A percentile compares a stretch with the other conserved stretches of the same genome.
These are phyloP conservation scores for Rhizopogon vulgaris DNA, from an alignment of 768 basidiomycete species.

Conservation along the genomic window DNA sequence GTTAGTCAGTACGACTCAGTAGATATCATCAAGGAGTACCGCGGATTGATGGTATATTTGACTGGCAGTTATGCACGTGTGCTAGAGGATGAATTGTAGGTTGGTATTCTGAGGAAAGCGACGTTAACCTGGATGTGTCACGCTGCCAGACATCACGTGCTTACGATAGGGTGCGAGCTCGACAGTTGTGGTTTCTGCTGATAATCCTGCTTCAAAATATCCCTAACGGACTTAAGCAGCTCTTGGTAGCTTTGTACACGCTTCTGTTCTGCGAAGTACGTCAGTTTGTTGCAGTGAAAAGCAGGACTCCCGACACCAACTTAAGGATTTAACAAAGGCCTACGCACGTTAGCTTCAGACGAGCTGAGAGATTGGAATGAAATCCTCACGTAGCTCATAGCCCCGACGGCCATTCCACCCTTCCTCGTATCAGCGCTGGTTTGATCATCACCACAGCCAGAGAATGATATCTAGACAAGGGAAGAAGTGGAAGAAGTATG, in stretches of 20 bases:
- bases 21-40: no score
- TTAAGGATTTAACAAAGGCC: constrained; percentile 56
- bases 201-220: constrained; percentile 52
- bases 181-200: constrained; percentile 71
- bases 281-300: not conserved
- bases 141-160: constrained; percentile 6
- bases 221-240: constrained; percentile 51
- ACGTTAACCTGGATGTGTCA: not conserved
- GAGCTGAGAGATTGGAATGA: no score
- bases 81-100: constrained; percentile 26
- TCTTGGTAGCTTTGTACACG: constrained; percentile 63
- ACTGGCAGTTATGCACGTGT: not conserved
- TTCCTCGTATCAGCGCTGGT: constrained; percentile 68
- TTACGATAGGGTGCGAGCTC: constrained; percentile 63
- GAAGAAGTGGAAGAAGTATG: not conserved
- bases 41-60: no score
- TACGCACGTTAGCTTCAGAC: constrained; percentile 19
- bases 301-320: constrained; percentile 18
- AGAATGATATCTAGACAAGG: constrained; percentile 54
- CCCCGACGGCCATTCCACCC: constrained; percentile 62
- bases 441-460: constrained; percentile 65
- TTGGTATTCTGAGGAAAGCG: constrained; percentile 17
- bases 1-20: no score
- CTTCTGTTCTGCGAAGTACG: constrained; percentile 29
- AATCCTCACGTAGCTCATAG: constrained; percentile 68